Conservation (phyloP, 2,329 filamentous ascomycete genomes). For the Fusarium abutilonis region DNA sequence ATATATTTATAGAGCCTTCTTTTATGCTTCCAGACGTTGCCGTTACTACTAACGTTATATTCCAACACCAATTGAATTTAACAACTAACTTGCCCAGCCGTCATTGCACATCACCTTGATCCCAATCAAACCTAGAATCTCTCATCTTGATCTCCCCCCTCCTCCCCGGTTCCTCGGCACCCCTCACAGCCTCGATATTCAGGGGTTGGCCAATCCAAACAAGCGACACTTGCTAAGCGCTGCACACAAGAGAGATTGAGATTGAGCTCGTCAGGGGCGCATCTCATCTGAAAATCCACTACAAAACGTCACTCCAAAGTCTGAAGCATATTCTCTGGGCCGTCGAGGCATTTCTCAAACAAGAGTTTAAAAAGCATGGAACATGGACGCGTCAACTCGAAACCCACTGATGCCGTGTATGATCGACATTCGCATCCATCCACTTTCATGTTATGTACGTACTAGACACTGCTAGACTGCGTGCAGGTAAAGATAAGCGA, state of each 20-base stretch:
- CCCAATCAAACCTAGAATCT: slow-evolving; percentile 9
- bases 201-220: slow-evolving; percentile 30
- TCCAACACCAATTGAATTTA: slow-evolving; percentile 22
- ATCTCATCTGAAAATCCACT: slow-evolving; percentile 24
- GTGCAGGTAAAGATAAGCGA: slow-evolving; percentile 9
- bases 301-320: not conserved
- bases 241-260: slow-evolving; percentile 1
- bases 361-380: slow-evolving; percentile 13
- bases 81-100: not conserved
- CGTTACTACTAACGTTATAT: slow-evolving; percentile 3
- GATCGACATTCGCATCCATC: slow-evolving; percentile 27
- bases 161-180: slow-evolving; percentile 1
- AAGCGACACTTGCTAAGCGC: slow-evolving; percentile 3
- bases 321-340: not conserved
- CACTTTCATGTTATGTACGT: slow-evolving; percentile 4
- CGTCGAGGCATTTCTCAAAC: slow-evolving; percentile 32
- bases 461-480: slow-evolving; percentile 8
- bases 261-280: slow-evolving; percentile 22
- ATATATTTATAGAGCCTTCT: not conserved
- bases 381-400: slow-evolving; percentile 38
- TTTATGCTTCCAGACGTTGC: not conserved
- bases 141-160: slow-evolving; percentile 17
- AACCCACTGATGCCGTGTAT: slow-evolving; percentile 27
- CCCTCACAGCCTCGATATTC: slow-evolving; percentile 35
- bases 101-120: slow-evolving; percentile 7